Conservation (phyloP, 441 rosid genomes). For the Viola pubescens region DNA sequence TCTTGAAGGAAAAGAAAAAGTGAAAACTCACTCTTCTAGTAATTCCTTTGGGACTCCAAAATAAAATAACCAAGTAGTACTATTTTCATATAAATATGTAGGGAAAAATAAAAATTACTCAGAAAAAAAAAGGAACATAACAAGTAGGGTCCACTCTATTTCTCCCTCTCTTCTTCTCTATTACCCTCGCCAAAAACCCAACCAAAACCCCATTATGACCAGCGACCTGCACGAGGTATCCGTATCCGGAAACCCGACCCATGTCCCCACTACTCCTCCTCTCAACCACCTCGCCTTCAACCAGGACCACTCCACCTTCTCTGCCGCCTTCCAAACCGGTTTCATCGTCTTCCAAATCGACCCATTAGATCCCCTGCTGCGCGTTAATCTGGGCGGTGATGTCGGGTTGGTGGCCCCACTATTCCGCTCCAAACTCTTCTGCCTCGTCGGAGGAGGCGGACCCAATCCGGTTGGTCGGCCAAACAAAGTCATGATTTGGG, state of each 20-base stretch:
- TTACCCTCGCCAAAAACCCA: conserved; percentile 1
- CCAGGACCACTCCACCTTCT: conserved; percentile 44
- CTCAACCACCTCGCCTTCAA: conserved; percentile 40
- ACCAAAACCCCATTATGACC: not conserved
- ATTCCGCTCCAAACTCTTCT: conserved; percentile 30
- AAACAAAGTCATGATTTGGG: conserved; percentile 30
- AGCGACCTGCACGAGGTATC: no score
- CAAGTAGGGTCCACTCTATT: no score
- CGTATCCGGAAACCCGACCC: conserved; percentile 3
- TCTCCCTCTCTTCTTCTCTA: not conserved
- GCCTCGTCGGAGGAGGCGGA: conserved; percentile 37
- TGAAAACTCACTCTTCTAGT: no score
- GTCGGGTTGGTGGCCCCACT: conserved; percentile 37
- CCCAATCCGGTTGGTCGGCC: conserved; percentile 22
- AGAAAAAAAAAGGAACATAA: no score
- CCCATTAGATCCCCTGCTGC: conserved; percentile 30
- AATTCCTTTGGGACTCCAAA: no score
- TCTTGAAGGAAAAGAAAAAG: no score
- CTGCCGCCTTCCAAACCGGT: conserved; percentile 35
- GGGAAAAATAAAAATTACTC: no score
- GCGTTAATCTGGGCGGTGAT: conserved; percentile 27
- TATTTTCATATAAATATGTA: no score
- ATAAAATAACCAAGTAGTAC: no score
- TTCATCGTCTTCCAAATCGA: conserved; percentile 37
- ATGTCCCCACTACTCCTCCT: conserved; percentile 1